A percentile compares a stretch with the other conserved stretches of the same genome.
Conservation (phyloP, 768 basidiomycete genomes). For the Leucocoprinus leucothites region DNA sequence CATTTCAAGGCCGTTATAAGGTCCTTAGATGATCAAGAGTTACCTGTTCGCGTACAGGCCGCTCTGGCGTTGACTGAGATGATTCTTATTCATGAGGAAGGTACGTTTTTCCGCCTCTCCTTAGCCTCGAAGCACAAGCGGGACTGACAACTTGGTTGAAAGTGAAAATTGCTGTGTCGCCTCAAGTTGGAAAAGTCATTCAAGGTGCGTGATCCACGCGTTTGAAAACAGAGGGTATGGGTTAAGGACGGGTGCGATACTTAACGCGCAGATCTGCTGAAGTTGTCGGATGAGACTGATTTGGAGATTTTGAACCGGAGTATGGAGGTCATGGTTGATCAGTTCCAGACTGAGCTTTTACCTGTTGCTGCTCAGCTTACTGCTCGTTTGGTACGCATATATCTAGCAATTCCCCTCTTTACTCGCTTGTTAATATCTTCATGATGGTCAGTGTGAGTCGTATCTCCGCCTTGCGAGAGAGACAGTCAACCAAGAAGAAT, state of each 20-base stretch:
- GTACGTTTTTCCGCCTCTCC: conserved; percentile 27
- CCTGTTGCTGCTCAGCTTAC: conserved; percentile 84
- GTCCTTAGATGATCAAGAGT: conserved; percentile 73
- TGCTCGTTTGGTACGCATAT: conserved; percentile 60
- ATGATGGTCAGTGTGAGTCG: conserved; percentile 62
- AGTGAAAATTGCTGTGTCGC: conserved; percentile 70
- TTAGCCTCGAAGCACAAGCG: background rate
- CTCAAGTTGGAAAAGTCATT: conserved; percentile 83
- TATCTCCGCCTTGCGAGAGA: conserved; percentile 80
- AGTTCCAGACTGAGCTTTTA: conserved; percentile 79
- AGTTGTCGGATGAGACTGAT: conserved; percentile 89
- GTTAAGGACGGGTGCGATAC: too few relatives aligned
- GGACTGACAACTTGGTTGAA: conserved; percentile 10
- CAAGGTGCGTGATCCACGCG: conserved; percentile 49
- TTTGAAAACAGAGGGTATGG: too few relatives aligned
- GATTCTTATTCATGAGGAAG: conserved; percentile 58
- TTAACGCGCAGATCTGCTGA: conserved; percentile 62
- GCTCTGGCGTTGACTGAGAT: conserved; percentile 78
- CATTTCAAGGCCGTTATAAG: conserved; percentile 64
- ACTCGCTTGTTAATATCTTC: background rate
- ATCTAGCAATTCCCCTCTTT: too few relatives aligned
- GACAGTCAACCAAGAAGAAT: conserved; percentile 51
- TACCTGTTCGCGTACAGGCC: conserved; percentile 84
- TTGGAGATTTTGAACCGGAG: conserved; percentile 78
- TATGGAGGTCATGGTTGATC: conserved; percentile 86